Conservation (phyloP, 257 asterid genomes). For the Coffea eugenioides region DNA sequence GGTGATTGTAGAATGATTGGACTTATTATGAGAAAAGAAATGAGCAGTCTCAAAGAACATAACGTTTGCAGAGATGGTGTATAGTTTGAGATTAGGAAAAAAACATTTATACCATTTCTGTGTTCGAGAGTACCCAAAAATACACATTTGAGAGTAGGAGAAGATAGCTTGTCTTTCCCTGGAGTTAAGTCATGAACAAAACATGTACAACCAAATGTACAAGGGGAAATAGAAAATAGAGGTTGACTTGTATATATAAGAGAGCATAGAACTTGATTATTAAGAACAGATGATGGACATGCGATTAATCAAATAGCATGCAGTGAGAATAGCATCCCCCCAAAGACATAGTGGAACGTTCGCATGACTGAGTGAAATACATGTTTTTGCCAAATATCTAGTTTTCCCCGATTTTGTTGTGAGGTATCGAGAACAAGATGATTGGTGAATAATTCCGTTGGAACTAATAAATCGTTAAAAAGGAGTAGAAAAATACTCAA, state of each 20-base stretch:
- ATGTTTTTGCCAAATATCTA: slow-evolving; percentile 4
- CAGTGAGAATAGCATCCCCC: slow-evolving; percentile 8
- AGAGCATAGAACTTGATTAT: slow-evolving; percentile 2
- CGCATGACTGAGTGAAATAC: slow-evolving; percentile 7
- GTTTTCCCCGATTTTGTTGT: slow-evolving; percentile 9
- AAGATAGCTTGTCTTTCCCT: neutral
- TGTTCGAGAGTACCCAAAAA: neutral
- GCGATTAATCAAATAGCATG: slow-evolving; percentile 2
- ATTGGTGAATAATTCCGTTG: slow-evolving; percentile 6
- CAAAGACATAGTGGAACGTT: neutral
- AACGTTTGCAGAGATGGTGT: too few relatives aligned
- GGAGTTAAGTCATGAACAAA: neutral
- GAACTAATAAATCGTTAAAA: neutral
- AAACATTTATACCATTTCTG: neutral
- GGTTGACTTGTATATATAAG: neutral
- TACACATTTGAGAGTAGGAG: neutral
- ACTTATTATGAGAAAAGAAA: neutral
- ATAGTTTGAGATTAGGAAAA: too few relatives aligned
- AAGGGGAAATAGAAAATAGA: neutral
- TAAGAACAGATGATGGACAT: slow-evolving; percentile 7
- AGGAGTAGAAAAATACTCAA: slow-evolving; percentile 6
- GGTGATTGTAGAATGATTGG: neutral
- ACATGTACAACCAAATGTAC: neutral
- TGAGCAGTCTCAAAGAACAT: too few relatives aligned
- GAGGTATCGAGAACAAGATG: slow-evolving; percentile 1